Evolutionary conservation across 164 flowering plant genomes (phyloP).

Genomic region (Stephania yunnanensis): DNA sequence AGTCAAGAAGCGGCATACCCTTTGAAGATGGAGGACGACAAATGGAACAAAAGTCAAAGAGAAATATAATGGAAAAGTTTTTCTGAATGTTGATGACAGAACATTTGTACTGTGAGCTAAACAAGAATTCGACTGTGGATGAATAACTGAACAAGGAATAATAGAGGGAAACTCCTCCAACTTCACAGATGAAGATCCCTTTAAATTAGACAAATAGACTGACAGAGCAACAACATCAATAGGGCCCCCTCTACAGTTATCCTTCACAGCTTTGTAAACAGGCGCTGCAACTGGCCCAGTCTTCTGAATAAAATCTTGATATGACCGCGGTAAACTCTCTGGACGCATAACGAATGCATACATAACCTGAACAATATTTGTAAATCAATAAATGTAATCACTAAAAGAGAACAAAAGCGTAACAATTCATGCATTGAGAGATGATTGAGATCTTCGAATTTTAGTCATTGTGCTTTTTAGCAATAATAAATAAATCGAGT

Average conservation of each 20-base stretch:
- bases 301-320: constrained; percentile 87
- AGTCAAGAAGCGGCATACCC: constrained; percentile 41
- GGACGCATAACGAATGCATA: constrained; percentile 97
- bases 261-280: constrained; percentile 91
- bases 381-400: constrained; percentile 2
- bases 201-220: constrained; percentile 51
- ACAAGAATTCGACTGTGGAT: constrained; percentile 77
- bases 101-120: constrained; percentile 71
- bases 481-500: neutral
- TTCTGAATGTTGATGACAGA: constrained; percentile 79
- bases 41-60: constrained; percentile 95
- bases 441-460: neutral
- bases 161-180: constrained; percentile 72
- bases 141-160: constrained; percentile 89
- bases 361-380: constrained; percentile 61
- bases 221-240: constrained; percentile 68
- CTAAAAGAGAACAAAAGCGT: neutral
- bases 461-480: neutral
- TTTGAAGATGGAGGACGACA: constrained; percentile 83
- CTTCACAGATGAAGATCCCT: constrained; percentile 33
- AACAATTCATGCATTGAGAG: neutral
- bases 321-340: constrained; percentile 94
- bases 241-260: constrained; percentile 71
- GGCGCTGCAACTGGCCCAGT: constrained; percentile 95
- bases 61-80: constrained; percentile 97